phyloP scores from a whole-genome alignment of 2,329 filamentous ascomycete species.

The Fusarium succisae region DNA sequence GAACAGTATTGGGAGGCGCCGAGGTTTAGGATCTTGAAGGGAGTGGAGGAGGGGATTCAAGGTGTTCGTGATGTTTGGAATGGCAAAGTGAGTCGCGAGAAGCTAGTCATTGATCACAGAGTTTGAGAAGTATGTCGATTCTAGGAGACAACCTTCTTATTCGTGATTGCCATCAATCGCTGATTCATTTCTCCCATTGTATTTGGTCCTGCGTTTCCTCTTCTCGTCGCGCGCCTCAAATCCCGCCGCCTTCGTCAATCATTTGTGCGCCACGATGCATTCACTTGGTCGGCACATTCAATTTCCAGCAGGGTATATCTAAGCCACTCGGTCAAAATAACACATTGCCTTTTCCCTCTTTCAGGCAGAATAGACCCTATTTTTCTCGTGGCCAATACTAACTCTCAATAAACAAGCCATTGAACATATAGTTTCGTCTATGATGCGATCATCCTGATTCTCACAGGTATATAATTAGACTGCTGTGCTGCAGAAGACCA shows the following conservation, averaged over 20 bases:
- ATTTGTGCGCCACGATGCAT: background rate
- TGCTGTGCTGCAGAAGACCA: too few relatives aligned
- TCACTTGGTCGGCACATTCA: too few relatives aligned
- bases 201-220: background rate
- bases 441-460: too few relatives aligned
- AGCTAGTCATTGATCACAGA: background rate
- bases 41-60: slow-evolving; percentile 3
- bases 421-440: too few relatives aligned
- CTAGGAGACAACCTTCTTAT: background rate
- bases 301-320: too few relatives aligned
- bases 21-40: background rate
- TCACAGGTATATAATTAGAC: too few relatives aligned
- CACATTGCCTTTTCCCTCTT: too few relatives aligned
- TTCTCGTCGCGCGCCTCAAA: fast-evolving
- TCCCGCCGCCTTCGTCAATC: background rate
- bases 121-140: background rate
- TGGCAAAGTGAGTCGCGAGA: background rate
- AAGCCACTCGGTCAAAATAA: too few relatives aligned
- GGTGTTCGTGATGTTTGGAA: slow-evolving; percentile 5
- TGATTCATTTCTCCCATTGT: background rate
- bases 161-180: background rate
- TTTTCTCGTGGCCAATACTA: too few relatives aligned
- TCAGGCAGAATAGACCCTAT: too few relatives aligned
- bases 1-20: background rate
- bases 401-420: too few relatives aligned